Percentiles rank a stretch among this genome's conserved stretches.
These are phyloP conservation scores for Chernovozyma aurita DNA, from an alignment of 1,139 yeast genomes.

Conservation along the genomic window DNA sequence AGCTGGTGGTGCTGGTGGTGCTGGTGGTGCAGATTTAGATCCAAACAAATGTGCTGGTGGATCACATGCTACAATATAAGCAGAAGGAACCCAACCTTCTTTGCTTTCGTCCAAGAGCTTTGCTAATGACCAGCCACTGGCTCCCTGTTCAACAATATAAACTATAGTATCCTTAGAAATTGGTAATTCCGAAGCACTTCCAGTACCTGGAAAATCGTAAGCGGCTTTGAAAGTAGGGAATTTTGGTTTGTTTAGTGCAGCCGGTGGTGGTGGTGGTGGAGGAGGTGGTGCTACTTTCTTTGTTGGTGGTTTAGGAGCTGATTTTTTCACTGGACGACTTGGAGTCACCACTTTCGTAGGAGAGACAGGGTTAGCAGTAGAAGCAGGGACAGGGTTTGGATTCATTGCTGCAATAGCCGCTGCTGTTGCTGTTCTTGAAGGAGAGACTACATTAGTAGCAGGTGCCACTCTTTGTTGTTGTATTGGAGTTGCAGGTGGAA, in stretches of 20 bases:
- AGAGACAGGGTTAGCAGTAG: conserved; percentile 10
- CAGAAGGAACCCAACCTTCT: conserved; percentile 98
- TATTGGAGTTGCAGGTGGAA: conserved; percentile 20
- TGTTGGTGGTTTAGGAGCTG: conserved; percentile 36
- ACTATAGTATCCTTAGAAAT: conserved; percentile 71
- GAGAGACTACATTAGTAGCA: not conserved
- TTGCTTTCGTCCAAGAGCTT: conserved; percentile 66
- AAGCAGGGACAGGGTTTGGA: conserved; percentile 8
- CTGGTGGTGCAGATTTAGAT: conserved; percentile 24
- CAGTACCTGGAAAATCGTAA: conserved; percentile 86
- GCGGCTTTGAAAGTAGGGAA: conserved; percentile 81
- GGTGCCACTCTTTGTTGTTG: conserved; percentile 8
- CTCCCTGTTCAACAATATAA: conserved; percentile 62
- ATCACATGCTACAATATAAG: conserved; percentile 69
- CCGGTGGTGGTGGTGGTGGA: conserved; percentile 53
- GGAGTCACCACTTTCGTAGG: conserved; percentile 8
- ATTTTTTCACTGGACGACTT: conserved; percentile 24
- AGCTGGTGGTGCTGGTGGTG: conserved; percentile 28
- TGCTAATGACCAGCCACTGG: conserved; percentile 92
- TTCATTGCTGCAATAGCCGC: conserved; percentile 13
- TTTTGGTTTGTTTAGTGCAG: conserved; percentile 54
- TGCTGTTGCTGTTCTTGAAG: conserved; percentile 8
- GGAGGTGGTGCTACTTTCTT: conserved; percentile 33
- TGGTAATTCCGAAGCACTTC: conserved; percentile 76
- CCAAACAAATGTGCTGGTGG: conserved; percentile 32